Conservation (phyloP, 2,329 filamentous ascomycete genomes). For the Fusarium globosum region DNA sequence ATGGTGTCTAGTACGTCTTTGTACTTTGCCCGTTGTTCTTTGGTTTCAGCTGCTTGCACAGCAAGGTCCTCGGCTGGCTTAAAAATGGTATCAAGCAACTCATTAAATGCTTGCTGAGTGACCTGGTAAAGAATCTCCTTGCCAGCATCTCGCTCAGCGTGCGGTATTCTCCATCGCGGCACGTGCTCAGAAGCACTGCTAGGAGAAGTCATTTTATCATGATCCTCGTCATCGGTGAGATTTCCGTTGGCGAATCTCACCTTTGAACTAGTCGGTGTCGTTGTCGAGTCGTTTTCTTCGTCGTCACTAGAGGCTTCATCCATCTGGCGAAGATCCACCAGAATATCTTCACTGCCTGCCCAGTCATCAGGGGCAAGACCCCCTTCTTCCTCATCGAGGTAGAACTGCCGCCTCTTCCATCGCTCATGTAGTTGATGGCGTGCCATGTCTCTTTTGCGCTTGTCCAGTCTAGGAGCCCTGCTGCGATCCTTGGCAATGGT, state of each 20-base stretch:
- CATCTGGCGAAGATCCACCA: slow-evolving; percentile 50
- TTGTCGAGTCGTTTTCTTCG: slow-evolving; percentile 57
- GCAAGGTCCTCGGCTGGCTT: slow-evolving; percentile 81
- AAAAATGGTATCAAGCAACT: slow-evolving; percentile 89
- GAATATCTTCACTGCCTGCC: slow-evolving; percentile 68
- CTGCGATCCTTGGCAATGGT: slow-evolving; percentile 52
- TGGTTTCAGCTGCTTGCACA: slow-evolving; percentile 73
- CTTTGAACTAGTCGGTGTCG: slow-evolving; percentile 81
- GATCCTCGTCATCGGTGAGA: slow-evolving; percentile 75
- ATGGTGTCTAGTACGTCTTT: slow-evolving; percentile 60
- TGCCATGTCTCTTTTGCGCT: slow-evolving; percentile 56
- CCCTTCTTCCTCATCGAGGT: slow-evolving; percentile 87
- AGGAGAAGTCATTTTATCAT: slow-evolving; percentile 79
- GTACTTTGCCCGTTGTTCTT: slow-evolving; percentile 68
- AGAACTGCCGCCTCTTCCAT: slow-evolving; percentile 83
- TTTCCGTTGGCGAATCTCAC: slow-evolving; percentile 80
- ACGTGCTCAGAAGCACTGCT: slow-evolving; percentile 78
- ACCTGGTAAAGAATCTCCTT: slow-evolving; percentile 92
- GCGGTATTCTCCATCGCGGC: slow-evolving; percentile 82
- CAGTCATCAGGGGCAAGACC: slow-evolving; percentile 72
- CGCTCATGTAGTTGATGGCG: slow-evolving; percentile 72
- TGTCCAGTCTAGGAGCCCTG: slow-evolving; percentile 53
- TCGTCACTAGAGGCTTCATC: slow-evolving; percentile 58
- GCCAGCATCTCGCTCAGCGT: slow-evolving; percentile 83
- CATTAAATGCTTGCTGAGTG: slow-evolving; percentile 90